These are phyloP conservation scores for Sequoia sempervirens DNA, from an alignment of 75 land plant species.

Conservation along the genomic window DNA sequence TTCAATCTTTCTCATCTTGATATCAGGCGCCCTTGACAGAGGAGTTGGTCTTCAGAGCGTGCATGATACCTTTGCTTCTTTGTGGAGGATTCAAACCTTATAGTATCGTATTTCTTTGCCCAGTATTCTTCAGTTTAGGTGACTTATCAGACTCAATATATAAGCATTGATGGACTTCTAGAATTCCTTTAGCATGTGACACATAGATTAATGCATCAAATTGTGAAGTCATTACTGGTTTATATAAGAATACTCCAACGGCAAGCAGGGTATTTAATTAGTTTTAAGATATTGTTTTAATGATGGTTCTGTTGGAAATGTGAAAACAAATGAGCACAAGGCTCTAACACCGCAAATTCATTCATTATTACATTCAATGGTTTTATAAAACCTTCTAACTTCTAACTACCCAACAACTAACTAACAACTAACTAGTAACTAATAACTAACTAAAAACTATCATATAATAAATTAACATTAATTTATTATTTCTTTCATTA, in stretches of 20 bases:
- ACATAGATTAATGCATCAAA: neutral
- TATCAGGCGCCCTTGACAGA: slow-evolving; percentile 90
- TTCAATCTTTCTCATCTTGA: slow-evolving; percentile 1
- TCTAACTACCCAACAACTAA: no score
- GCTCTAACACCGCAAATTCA: no score
- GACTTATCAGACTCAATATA: slow-evolving; percentile 9
- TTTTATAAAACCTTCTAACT: no score
- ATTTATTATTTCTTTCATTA: no score
- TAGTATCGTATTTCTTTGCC: slow-evolving; percentile 57
- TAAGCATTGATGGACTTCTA: neutral
- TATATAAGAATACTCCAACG: neutral
- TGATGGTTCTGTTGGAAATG: neutral
- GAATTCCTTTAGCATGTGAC: neutral
- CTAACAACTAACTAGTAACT: no score
- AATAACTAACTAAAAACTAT: no score
- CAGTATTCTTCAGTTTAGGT: slow-evolving; percentile 87
- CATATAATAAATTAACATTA: no score
- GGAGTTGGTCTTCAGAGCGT: slow-evolving; percentile 95
- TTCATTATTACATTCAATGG: no score
- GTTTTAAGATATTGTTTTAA: neutral
- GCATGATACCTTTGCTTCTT: slow-evolving; percentile 90
- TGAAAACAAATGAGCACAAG: no score
- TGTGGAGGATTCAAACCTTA: slow-evolving; percentile 71
- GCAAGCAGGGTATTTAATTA: neutral
- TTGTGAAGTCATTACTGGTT: neutral